These are phyloP conservation scores for Psilocybe mexicana DNA, from an alignment of 1,284 basidiomycete species.

Conservation along the genomic window DNA sequence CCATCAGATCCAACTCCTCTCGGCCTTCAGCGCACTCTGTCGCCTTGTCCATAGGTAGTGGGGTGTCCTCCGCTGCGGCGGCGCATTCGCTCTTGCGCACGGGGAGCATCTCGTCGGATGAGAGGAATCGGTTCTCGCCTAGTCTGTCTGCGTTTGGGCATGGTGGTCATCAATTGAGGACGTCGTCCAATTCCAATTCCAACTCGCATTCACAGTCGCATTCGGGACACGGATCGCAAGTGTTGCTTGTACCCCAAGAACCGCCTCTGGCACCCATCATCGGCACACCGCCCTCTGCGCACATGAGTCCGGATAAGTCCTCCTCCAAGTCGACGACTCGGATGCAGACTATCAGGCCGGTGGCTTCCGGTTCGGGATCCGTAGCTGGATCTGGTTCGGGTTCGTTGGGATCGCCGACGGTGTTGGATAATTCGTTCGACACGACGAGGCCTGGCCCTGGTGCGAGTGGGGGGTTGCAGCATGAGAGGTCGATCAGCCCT, in stretches of 20 bases:
- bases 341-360: conserved; percentile 7
- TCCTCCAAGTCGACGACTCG: not conserved
- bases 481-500: conserved; percentile 23
- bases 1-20: conserved; percentile 47
- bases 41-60: conserved; percentile 20
- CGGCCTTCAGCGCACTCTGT: conserved; percentile 47
- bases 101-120: conserved; percentile 53
- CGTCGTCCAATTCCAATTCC: not conserved
- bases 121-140: conserved; percentile 37
- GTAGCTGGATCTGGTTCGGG: too few species aligned
- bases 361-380: conserved; percentile 16
- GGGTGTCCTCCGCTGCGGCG: conserved; percentile 24
- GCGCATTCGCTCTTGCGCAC: conserved; percentile 46
- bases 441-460: conserved; percentile 8
- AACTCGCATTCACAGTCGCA: too few species aligned
- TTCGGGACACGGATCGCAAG: not conserved
- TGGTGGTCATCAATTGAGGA: conserved; percentile 19
- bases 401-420: conserved; percentile 22
- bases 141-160: conserved; percentile 43
- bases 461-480: not conserved
- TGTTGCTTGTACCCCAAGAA: not conserved
- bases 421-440: conserved; percentile 16
- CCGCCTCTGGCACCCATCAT: conserved; percentile 11
- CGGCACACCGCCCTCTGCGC: conserved; percentile 20
- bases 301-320: conserved; percentile 18